These are phyloP conservation scores for Blastocystis sp. DNA, from an alignment of 352 stramenopile genomes.

Conservation along the genomic window DNA sequence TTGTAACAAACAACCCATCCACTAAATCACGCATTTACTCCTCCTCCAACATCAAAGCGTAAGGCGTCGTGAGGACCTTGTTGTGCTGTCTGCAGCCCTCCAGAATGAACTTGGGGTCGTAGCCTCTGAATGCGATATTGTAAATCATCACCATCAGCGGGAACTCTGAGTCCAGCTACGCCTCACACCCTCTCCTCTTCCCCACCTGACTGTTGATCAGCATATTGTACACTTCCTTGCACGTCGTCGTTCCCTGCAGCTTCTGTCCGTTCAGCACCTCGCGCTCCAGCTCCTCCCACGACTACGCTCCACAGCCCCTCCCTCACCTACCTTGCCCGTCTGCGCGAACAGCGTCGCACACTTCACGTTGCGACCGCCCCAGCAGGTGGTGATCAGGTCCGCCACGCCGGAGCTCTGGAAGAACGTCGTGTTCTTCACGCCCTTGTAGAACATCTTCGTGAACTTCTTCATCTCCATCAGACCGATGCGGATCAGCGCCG, in stretches of 20 bases:
- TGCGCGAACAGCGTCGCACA: constrained; percentile 83
- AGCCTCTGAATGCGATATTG: constrained; percentile 73
- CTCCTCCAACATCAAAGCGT: constrained; percentile 30
- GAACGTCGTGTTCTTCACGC: constrained; percentile 80
- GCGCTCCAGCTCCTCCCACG: constrained; percentile 80
- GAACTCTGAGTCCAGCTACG: constrained; percentile 67
- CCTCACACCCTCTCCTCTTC: constrained; percentile 45
- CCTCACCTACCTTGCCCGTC: constrained; percentile 5
- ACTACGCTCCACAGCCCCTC: constrained; percentile 26
- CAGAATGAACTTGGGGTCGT: constrained; percentile 45
- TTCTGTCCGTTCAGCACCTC: constrained; percentile 89
- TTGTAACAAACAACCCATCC: neutral
- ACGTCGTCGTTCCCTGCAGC: constrained; percentile 84
- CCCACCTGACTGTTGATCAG: constrained; percentile 72
- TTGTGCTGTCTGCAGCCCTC: constrained; percentile 43
- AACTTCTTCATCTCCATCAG: constrained; percentile 86
- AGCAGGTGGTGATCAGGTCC: constrained; percentile 94
- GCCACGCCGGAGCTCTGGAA: constrained; percentile 88
- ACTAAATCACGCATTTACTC: neutral
- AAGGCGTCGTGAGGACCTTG: neutral
- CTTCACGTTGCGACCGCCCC: constrained; percentile 87
- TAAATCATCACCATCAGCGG: constrained; percentile 80
- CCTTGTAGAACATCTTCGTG: constrained; percentile 81
- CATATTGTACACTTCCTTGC: constrained; percentile 81
- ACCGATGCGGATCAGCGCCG: constrained; percentile 84